Evolutionary conservation across 1,284 basidiomycete genomes (phyloP).

Genomic region (Amylostereum areolatum): DNA sequence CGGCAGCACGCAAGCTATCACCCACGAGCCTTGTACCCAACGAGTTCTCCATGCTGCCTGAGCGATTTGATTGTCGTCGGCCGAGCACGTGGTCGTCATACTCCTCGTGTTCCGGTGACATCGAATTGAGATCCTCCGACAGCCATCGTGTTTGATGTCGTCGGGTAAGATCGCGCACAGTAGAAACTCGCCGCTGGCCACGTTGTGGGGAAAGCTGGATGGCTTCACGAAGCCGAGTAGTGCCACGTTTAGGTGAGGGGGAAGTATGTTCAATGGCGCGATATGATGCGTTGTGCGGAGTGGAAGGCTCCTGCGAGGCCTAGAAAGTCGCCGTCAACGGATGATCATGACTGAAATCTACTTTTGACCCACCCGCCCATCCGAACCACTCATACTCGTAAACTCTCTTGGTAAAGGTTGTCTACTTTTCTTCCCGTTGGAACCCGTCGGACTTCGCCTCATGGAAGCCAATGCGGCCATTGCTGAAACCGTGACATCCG

Average conservation of each 20-base stretch:
- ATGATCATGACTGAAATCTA: conserved; percentile 4
- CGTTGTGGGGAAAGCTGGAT: conserved; percentile 25
- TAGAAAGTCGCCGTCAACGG: background rate
- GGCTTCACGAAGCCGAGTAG: background rate
- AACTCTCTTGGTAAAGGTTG: conserved; percentile 61
- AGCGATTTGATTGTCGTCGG: conserved; percentile 30
- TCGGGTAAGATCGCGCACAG: conserved; percentile 37
- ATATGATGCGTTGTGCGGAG: conserved; percentile 10
- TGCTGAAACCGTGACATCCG: conserved; percentile 46
- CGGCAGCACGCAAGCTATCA: conserved; percentile 68
- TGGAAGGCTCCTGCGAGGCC: conserved; percentile 12
- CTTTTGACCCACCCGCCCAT: conserved; percentile 35
- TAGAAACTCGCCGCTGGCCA: conserved; percentile 34
- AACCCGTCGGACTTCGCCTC: conserved; percentile 38
- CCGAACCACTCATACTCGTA: conserved; percentile 30
- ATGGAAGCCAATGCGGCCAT: conserved; percentile 56
- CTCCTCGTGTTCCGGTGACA: conserved; percentile 19
- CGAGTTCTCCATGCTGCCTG: conserved; percentile 62
- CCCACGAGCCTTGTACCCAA: conserved; percentile 50
- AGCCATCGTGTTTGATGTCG: conserved; percentile 49
- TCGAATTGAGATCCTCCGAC: conserved; percentile 25
- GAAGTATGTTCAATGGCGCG: conserved; percentile 3
- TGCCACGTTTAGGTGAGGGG: background rate
- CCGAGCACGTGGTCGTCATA: conserved; percentile 22
- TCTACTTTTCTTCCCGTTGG: conserved; percentile 37